Evolutionary conservation across 805 yeast species (phyloP), one percentile per base, ranked within the genome.

Genomic region (Danielozyma ontarioensis): DNA sequence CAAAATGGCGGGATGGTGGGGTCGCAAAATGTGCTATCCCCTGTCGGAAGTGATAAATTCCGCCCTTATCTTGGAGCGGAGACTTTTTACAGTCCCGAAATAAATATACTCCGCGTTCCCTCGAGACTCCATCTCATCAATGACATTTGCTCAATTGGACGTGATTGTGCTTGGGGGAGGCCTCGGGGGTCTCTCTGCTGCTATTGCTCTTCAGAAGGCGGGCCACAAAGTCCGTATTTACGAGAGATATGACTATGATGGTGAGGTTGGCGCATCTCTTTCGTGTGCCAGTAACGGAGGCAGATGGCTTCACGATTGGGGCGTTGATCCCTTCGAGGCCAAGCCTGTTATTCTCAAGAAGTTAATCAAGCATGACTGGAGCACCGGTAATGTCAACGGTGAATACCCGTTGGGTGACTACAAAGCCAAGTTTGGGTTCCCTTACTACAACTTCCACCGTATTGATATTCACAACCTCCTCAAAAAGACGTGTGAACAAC

Each of bases 251-350:
- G 52, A 52, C 28, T 53, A 40, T 25, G 55, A 48, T 5, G 57
- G 57, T 7, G 59, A 53, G 35, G 57, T 53, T 8, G 59, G 59
- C 11, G 59, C 57, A 17, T 50, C 58, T 7, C 39, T 55, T 18
- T 49, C 54, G 4, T 50, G 51, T 41, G 59, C 60, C 25, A 51
- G 57, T 11, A 55, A 55, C 31, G 59, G 59, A 5, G 57, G 59
- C 2, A 36, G 40, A 14, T 42, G 50, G 41, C 35, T 55, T 27
- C 42, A 46, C 21, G 57, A 52, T 19, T 44, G 55, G 48, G 60
- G 46, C 1, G 44, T 55, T 5, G 51, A 50, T 24, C 37, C 51
- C 5, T 27, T 33, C 15, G 47, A 44, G 21, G 45, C 53, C 4
- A 42, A 41, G 25, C 57, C 58, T 1, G 53, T 53, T 8, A 48